Base-by-base conservation (phyloP, 331 rosid genomes). In the Pyrus hybrid region DNA sequence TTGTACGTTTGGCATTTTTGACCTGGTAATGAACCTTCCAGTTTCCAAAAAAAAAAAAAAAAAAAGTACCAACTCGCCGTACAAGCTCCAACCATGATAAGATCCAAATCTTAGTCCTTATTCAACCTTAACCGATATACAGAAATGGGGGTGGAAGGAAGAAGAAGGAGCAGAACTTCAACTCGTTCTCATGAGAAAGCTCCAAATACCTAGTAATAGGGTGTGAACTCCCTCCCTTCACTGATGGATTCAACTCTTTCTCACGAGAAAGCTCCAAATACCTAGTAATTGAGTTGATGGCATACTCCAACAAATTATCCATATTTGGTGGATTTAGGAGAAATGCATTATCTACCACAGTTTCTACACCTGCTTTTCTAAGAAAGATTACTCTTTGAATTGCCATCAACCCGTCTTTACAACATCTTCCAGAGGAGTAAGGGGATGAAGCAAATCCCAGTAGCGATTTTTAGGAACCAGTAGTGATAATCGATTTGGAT, bases 381-480 rank as follows among this genome's bases (percentile, higher is more conserved):
- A 92, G 90, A 86, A 94, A 90, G 63, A 92, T 86, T 72, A 96
- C 99, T 81, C 97, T 90, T 81, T 94, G 99, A 84, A 94, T 89
- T 41, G 89, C 88, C 93, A 79, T 76, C 80, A 94, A 84, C 68
- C 99, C 97, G 67, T 89, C 96, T 90, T 96, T 57, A 92, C 88
- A 72, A 94, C 97, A 84, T 90, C 97, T 90, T 92, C 99, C 80
- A 94, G 90, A 76, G 97, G 97, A 20, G 90, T 88, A 37, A 97
- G 97, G 37, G 99, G 99, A 63, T 96, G 97, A 92, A 87, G 97
- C 96, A 87, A 86, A 80, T 96, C 97, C 97, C 99, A 94, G 82
- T 94, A 94, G 54, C 97, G 87, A 76, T 90, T 92, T 87, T 96
- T 88, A 68, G 97, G 97, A 86, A 92, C 97, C 99, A 94, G 92